Base-by-base conservation (phyloP, 2,329 filamentous ascomycete species). In the Stagonosporopsis cucurbitacearum region DNA sequence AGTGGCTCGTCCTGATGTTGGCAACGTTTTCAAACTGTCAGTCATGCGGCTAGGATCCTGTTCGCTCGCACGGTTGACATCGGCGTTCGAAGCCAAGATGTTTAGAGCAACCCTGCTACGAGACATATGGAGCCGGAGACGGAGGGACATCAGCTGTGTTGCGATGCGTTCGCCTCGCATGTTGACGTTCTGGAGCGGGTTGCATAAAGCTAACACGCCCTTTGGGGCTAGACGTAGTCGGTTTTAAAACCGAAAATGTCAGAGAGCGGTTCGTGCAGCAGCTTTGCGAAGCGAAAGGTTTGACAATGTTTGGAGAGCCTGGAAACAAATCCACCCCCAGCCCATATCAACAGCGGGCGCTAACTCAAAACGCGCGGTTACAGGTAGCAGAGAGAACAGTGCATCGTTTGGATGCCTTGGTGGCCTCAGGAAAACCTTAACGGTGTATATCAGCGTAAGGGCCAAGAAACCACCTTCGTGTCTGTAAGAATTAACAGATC, bases 11-110 rank as follows among this genome's bases (percentile, higher is more conserved):
- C 58, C 60, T 75, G 68, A 72, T 70, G 72, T 75, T 71, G 68
- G 65, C 65, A 72, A 63, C 69, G 74, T 77, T 77, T 77, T 75
- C 74, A 77, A 77, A 76, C 72, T 70, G 60, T 67, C 62, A 66
- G 58, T 65, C 59, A 66, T 73, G 72, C 70, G 69, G 64, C 67
- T 67, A 67, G 65, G 67, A 65, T 72, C 36, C 66, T 73, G 72
- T 73, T 74, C 69, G 65, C 63, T 70, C 53, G 60, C 70, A 71
- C 67, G 72, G 69, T 60, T 59, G 62, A 59, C 55, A 62, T 57
- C 60, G 65, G 66, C 57, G 64, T 61, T 69, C 52, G 60, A 58
- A 64, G 67, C 63, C 66, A 66, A 64, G 69, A 69, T 73, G 73
- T 75, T 74, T 74, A 57, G 71, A 70, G 71, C 67, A 72, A 66